Evolutionary conservation across 2,329 filamentous ascomycete species (phyloP), one percentile per base, ranked within the genome.

Genomic region (Trichoderma koningiopsis): DNA sequence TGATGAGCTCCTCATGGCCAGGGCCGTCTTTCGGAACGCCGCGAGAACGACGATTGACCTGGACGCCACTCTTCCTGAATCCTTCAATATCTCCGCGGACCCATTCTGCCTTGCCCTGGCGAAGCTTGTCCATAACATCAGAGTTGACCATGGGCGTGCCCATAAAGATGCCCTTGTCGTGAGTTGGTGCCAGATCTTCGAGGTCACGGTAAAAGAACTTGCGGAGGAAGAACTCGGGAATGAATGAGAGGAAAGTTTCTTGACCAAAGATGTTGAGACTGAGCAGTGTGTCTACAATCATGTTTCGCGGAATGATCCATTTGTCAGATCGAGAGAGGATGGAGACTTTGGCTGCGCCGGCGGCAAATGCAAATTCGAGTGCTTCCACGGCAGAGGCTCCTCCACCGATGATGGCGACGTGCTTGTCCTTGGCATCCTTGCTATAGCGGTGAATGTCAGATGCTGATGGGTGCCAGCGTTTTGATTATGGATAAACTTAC

Each of bases 121-220:
- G 90, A 37, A 96, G 87, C 74, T 91, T 90, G 59, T 91, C 83
- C 79, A 97, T 91, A 1, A 96, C 86, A 57, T 94, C 89, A 19
- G 89, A 91, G 79, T 96, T 96, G 29, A 96, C 92, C 92, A 96
- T 95, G 0, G 93, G 93, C 0, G 93, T 96, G 63, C 92, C 91
- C 33, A 86, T 93, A 78, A 93, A 96, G n/a, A 96, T 81, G 10
- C 92, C 92, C 75, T 90, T 89, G 31, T 86, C 83, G 22, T 86
- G 82, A 1, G 86, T 81, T 0, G 93, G 93, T 0, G 92, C 87
- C 5, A 96, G 84, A 72, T 94, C 89, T 74, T 89, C 81, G 3
- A 96, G 85, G 73, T 96, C 93, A 19, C 92, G 88, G 77, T 96
- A 96, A 82, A 96, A 96, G 81, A 95, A 86, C 72, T 90, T 88